Evolutionary conservation across 2,329 filamentous ascomycete species (phyloP).

Genomic region (Dothideomycetes sp.): DNA sequence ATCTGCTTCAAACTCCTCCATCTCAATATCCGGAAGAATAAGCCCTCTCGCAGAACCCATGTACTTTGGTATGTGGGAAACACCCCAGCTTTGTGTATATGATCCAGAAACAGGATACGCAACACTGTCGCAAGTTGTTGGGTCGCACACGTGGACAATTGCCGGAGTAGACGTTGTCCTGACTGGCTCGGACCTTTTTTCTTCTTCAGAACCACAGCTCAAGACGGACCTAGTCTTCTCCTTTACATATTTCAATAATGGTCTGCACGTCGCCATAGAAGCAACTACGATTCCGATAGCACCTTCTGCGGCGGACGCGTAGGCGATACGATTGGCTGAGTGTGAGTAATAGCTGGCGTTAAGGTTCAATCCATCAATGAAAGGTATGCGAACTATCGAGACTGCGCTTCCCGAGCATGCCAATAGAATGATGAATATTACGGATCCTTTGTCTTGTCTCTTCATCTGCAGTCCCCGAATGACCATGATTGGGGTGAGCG

Average conservation of each 20-base stretch:
- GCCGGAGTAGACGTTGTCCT: background rate
- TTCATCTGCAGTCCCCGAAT: conserved; percentile 31
- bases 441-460: conserved; percentile 29
- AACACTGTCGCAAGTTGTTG: too few relatives aligned
- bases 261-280: conserved; percentile 7
- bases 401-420: conserved; percentile 19
- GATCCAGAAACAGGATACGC: too few relatives aligned
- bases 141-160: too few relatives aligned
- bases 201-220: background rate
- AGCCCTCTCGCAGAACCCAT: background rate
- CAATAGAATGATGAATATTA: conserved; percentile 28
- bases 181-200: background rate
- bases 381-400: conserved; percentile 16
- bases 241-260: background rate
- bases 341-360: conserved; percentile 8
- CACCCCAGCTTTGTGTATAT: too few relatives aligned
- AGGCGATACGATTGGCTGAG: conserved; percentile 6
- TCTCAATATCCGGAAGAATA: background rate
- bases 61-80: background rate
- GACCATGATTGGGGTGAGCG: conserved; percentile 28
- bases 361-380: conserved; percentile 12
- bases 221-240: background rate
- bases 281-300: conserved; percentile 9
- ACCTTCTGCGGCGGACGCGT: conserved; percentile 7
- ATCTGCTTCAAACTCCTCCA: background rate